Conservation (phyloP, 371 early-diverging fungal genomes). For the Haplosporangium sp. region DNA sequence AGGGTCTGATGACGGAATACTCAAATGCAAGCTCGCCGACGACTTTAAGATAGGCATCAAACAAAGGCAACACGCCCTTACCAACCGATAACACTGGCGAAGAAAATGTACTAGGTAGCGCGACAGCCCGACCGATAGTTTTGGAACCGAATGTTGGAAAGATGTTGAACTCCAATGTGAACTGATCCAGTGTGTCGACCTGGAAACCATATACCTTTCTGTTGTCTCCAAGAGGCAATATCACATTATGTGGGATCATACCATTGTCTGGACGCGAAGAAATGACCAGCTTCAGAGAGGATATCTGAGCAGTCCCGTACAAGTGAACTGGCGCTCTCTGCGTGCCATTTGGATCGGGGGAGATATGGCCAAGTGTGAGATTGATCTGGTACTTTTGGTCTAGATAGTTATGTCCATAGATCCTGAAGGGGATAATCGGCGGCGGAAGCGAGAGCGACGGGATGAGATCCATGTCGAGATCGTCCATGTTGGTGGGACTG, state of each 20-base stretch:
- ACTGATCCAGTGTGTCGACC: conserved; percentile 77
- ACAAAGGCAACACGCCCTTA: conserved; percentile 72
- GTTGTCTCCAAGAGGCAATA: conserved; percentile 88
- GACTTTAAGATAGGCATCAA: conserved; percentile 88
- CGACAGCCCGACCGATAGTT: conserved; percentile 90
- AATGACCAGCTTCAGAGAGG: conserved; percentile 68
- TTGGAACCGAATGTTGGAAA: conserved; percentile 95
- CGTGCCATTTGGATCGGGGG: conserved; percentile 17
- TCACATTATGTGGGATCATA: conserved; percentile 90
- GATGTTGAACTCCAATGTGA: conserved; percentile 90
- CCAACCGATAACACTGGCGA: conserved; percentile 45
- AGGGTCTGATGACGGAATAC: conserved; percentile 87
- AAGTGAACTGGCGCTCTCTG: conserved; percentile 64
- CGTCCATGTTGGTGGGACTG: conserved; percentile 33
- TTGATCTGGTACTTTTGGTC: conserved; percentile 76
- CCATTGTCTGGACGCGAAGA: conserved; percentile 87
- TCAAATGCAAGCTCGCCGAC: conserved; percentile 91
- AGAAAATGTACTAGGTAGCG: conserved; percentile 77
- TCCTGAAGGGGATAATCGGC: conserved; percentile 95
- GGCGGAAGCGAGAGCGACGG: conserved; percentile 76
- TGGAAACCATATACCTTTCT: conserved; percentile 85
- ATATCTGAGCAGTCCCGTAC: conserved; percentile 75
- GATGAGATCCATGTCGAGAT: conserved; percentile 58
- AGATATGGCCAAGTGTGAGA: conserved; percentile 39
- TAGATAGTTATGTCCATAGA: conserved; percentile 95